Evolutionary conservation across 2,329 filamentous ascomycete genomes (phyloP).

Genomic region (Aspergillus novofumigatus): DNA sequence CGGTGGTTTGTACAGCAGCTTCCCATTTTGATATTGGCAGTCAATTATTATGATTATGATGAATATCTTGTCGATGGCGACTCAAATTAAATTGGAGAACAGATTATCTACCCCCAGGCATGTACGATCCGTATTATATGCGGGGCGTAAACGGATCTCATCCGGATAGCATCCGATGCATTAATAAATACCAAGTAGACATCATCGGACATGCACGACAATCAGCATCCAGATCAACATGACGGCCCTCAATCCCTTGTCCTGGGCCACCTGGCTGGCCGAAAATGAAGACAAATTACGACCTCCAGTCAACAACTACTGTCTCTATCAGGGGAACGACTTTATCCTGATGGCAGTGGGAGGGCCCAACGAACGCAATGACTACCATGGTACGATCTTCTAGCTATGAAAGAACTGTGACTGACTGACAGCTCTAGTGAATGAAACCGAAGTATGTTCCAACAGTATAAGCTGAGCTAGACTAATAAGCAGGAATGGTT

Average conservation of each 20-base stretch:
- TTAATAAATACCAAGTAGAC: background rate
- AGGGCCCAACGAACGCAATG: constrained; percentile 15
- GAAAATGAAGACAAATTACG: constrained; percentile 11
- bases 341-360: constrained; percentile 19
- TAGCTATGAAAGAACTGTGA: background rate
- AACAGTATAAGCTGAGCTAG: background rate
- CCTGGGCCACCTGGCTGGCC: constrained; percentile 11
- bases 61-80: background rate
- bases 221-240: background rate
- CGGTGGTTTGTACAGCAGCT: constrained; percentile 2
- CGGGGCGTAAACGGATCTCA: constrained; percentile 5
- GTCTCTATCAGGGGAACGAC: constrained; percentile 14
- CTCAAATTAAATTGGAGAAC: background rate
- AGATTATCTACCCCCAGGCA: background rate
- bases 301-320: constrained; percentile 15
- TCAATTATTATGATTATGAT: background rate
- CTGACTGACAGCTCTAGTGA: constrained; percentile 5
- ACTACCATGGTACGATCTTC: constrained; percentile 13
- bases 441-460: constrained; percentile 11
- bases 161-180: constrained; percentile 2
- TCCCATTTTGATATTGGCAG: background rate
- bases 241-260: constrained; percentile 1
- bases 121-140: background rate
- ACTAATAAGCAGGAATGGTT: constrained; percentile 15
- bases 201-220: too few species aligned